A percentile compares a stretch with the other conserved stretches of the same genome.
Conservation (phyloP, 192 early-diverging fungal species). For the Rhizophlyctis rosea region DNA sequence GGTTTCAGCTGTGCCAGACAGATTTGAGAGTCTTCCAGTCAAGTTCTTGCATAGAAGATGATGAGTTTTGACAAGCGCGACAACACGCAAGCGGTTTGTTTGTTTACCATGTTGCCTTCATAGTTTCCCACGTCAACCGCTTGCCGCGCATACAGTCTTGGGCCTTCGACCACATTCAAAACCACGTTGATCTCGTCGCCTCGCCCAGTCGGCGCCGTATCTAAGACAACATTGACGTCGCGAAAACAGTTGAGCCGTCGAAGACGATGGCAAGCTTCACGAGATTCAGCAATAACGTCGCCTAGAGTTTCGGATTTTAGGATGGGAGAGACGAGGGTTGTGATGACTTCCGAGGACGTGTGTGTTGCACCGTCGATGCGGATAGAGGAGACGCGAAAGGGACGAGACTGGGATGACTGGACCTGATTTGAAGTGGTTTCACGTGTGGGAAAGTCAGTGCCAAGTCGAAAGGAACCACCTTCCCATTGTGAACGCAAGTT, state of each 20-base stretch:
- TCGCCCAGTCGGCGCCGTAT: conserved; percentile 35
- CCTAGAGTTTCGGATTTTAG: conserved; percentile 48
- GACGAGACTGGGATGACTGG: conserved; percentile 19
- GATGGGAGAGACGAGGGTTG: conserved; percentile 25
- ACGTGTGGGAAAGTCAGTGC: too few relatives aligned
- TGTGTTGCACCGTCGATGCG: conserved; percentile 32
- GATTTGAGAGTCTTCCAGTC: conserved; percentile 72
- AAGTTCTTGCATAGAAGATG: conserved; percentile 48
- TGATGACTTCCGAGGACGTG: conserved; percentile 27
- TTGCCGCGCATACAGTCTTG: conserved; percentile 73
- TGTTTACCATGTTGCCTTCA: background rate
- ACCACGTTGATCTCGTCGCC: conserved; percentile 65
- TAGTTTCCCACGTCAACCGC: conserved; percentile 87
- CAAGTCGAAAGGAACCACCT: too few relatives aligned
- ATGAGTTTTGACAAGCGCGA: conserved; percentile 3
- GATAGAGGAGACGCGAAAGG: conserved; percentile 25
- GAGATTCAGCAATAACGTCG: conserved; percentile 56
- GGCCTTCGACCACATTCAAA: conserved; percentile 67
- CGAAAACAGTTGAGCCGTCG: conserved; percentile 70
- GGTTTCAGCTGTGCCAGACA: conserved; percentile 85
- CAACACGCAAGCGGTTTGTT: background rate
- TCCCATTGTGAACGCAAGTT: too few relatives aligned
- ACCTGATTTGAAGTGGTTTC: conserved; percentile 14
- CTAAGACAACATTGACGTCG: conserved; percentile 62
- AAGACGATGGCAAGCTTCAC: conserved; percentile 54